Evolutionary conservation across 768 basidiomycete species (phyloP).

Genomic region (Tulasnella sp.): DNA sequence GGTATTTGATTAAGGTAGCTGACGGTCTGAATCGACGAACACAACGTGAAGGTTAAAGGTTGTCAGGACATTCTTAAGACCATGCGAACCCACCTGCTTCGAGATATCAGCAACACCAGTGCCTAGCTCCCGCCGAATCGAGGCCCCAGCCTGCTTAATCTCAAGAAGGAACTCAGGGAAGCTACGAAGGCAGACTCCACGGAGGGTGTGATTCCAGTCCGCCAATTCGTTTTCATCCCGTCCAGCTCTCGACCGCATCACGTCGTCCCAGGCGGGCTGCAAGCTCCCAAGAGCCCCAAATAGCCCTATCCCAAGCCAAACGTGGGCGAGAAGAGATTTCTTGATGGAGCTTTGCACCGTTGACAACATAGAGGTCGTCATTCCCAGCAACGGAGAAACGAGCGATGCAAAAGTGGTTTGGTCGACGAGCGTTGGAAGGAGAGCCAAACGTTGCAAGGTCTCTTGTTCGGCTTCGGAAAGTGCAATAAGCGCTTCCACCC

Average conservation of each 20-base stretch:
- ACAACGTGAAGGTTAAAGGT: conserved; percentile 29
- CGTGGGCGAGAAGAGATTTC: conserved; percentile 59
- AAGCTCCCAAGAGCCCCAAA: conserved; percentile 48
- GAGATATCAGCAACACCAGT: conserved; percentile 51
- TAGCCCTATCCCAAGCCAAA: conserved; percentile 68
- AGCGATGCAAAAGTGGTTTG: conserved; percentile 55
- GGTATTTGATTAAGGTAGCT: conserved; percentile 63
- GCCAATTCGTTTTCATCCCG: conserved; percentile 56
- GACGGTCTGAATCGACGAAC: conserved; percentile 43
- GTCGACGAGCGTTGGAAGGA: conserved; percentile 44
- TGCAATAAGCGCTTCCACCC: conserved; percentile 56
- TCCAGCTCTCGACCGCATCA: conserved; percentile 45
- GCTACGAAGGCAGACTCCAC: conserved; percentile 64
- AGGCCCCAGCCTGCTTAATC: conserved; percentile 53
- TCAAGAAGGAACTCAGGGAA: conserved; percentile 81
- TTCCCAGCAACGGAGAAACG: conserved; percentile 52
- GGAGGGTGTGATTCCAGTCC: conserved; percentile 56
- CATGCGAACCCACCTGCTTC: conserved; percentile 35
- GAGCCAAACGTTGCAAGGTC: conserved; percentile 54
- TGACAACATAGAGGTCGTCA: conserved; percentile 58
- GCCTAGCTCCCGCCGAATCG: conserved; percentile 52
- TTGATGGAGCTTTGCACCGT: conserved; percentile 62
- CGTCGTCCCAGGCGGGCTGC: conserved; percentile 59
- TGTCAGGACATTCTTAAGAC: neutral
- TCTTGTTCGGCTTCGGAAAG: conserved; percentile 68